A percentile compares a stretch with the other conserved stretches of the same genome.
phyloP scores from a whole-genome alignment of 202 grass and related monocot species.

The Eragrostis tef region DNA sequence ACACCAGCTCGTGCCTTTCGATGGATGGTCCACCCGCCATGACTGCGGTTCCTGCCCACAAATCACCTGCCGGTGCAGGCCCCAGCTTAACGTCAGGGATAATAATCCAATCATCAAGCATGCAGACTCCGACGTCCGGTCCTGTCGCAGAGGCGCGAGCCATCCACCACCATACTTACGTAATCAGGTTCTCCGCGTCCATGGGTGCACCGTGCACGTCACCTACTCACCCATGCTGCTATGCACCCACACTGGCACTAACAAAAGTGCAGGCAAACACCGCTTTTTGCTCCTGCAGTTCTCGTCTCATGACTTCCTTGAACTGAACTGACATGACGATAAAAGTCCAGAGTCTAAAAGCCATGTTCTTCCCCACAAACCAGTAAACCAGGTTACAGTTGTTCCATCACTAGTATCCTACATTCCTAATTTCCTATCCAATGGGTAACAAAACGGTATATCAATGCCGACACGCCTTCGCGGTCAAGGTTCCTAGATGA shows the following conservation, averaged over 20 bases:
- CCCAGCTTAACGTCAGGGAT: no score
- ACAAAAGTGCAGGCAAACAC: neutral
- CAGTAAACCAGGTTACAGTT: no score
- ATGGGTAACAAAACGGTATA: neutral
- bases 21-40: neutral
- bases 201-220: neutral
- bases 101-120: no score
- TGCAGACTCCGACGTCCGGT: neutral
- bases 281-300: neutral
- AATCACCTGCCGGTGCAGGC: no score
- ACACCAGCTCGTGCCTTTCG: neutral
- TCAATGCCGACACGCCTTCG: neutral
- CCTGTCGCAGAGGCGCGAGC: neutral
- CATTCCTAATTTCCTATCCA: neutral
- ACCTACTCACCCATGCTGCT: neutral
- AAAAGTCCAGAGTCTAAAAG: no score
- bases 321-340: no score
- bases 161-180: neutral
- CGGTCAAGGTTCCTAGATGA: constrained; percentile 2
- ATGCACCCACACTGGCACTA: neutral
- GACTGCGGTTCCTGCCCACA: no score
- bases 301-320: neutral
- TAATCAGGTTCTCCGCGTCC: neutral
- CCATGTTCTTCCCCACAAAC: no score
- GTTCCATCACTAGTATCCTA: no score